Evolutionary conservation across 129 eudicot genomes (phyloP), one percentile per base, ranked within the genome.

Genomic region (Saussurea involucrata): DNA sequence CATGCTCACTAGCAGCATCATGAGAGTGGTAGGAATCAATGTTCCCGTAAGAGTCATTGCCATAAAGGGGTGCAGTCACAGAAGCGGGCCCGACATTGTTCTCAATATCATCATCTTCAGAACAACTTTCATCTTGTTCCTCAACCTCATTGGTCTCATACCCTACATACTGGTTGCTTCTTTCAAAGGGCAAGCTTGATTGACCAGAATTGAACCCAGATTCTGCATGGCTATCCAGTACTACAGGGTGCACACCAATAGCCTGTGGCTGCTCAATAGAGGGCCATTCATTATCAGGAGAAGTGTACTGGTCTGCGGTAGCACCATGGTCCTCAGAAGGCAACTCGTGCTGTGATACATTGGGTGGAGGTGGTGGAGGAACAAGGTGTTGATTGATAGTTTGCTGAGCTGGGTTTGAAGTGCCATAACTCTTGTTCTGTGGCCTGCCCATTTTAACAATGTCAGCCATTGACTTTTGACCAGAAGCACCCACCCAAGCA

Each of bases 381-480:
- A 71, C 81, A 81, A 65, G 57, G 69, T 82, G 72, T 61, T 75
- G 86, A 79, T 65, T 83, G 68, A 42, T 73, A 64, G 49, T 77
- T 76, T 79, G 83, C 49, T 79, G 83, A 72, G 90, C 83, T 79
- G 86, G 68, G 58, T 66, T 85, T n/a, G 84, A 44, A 9, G 76
- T 77, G 83, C 72, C 84, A n/a, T 85, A 68, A 68, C 55, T 66
- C 81, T 78, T 91, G 77, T 68, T 90, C 53, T 89, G 94, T 12
- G 99, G 97, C 72, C 87, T 88, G 28, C 99, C 99, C 97, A 90
- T 92, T 86, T 95, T 95, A 46, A 95, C 99, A 64, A 95, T 88
- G 78, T 95, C 97, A 77, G 97, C 99, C 97, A 95, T 88, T 69
- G 99, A 92, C 46, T 84, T 80, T 86, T 92, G 92, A 76, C 97